Conservation (phyloP, 2,329 filamentous ascomycete genomes). For the Botrytis porri region DNA sequence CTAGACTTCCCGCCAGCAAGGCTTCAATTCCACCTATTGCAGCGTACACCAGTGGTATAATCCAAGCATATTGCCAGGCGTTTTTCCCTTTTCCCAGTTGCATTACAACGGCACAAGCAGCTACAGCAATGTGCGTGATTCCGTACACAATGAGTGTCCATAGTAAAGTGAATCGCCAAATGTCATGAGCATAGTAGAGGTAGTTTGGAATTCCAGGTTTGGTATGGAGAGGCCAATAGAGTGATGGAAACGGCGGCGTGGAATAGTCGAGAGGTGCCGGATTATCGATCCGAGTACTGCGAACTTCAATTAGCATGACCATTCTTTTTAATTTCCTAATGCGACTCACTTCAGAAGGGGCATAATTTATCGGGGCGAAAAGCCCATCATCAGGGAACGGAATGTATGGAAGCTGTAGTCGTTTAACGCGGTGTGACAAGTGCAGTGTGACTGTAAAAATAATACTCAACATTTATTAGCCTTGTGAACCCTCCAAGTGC, state of each 20-base stretch:
- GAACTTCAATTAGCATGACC: constrained; percentile 17
- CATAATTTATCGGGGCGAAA: background rate
- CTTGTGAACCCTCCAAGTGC: background rate
- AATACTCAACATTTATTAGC: background rate
- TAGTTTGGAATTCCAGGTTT: constrained; percentile 44
- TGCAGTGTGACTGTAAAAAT: constrained; percentile 2
- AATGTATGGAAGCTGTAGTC: background rate
- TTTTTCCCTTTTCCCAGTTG: constrained; percentile 45
- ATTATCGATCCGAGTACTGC: constrained; percentile 31
- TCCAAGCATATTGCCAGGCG: constrained; percentile 46
- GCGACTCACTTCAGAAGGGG: constrained; percentile 29
- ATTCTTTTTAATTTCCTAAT: background rate
- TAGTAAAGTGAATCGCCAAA: constrained; percentile 66
- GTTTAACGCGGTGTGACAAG: background rate
- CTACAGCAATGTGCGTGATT: constrained; percentile 56
- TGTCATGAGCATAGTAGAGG: constrained; percentile 61
- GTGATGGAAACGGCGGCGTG: constrained; percentile 62
- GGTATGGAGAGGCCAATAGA: constrained; percentile 58
- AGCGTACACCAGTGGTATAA: constrained; percentile 58
- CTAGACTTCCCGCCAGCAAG: constrained; percentile 62
- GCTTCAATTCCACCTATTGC: constrained; percentile 61
- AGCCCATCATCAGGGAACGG: background rate
- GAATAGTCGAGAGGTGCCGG: constrained; percentile 49
- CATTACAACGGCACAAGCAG: constrained; percentile 57
- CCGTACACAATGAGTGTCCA: constrained; percentile 67